A percentile compares a stretch with the other conserved stretches of the same genome.
Conservation (phyloP, 768 basidiomycete genomes). For the Candolleomyces aberdarensis region DNA sequence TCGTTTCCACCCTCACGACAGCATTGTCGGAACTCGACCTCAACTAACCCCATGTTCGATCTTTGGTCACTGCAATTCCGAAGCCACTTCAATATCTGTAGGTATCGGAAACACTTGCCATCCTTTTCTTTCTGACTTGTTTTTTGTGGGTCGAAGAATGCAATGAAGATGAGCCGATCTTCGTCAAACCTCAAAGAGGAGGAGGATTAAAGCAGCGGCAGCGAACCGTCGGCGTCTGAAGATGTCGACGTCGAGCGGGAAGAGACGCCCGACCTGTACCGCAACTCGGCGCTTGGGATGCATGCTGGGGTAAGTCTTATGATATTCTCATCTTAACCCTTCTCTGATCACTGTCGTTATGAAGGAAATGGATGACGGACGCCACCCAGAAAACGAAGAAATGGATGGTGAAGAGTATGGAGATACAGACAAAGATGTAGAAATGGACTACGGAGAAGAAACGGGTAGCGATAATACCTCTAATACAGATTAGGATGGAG, state of each 20-base stretch:
- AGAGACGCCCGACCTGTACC: constrained; percentile 91
- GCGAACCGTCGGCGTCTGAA: constrained; percentile 30
- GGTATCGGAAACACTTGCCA: constrained; percentile 24
- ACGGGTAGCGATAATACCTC: constrained; percentile 82
- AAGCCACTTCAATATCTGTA: constrained; percentile 88
- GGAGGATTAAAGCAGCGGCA: constrained; percentile 32
- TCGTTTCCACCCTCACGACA: constrained; percentile 83
- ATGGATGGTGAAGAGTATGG: constrained; percentile 81
- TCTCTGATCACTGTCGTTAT: constrained; percentile 3
- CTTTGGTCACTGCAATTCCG: constrained; percentile 79
- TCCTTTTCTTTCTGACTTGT: neutral
- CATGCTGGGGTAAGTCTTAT: constrained; percentile 71
- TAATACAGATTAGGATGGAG: constrained; percentile 66
- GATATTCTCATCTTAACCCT: neutral
- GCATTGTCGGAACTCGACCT: constrained; percentile 92
- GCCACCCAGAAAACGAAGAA: constrained; percentile 66
- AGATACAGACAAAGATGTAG: constrained; percentile 77
- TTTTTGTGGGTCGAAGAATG: constrained; percentile 78
- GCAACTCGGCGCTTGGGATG: constrained; percentile 96
- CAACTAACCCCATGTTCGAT: constrained; percentile 89
- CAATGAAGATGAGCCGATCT: constrained; percentile 95
- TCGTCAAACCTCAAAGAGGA: constrained; percentile 62
- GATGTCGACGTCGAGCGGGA: constrained; percentile 62
- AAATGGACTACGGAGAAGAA: constrained; percentile 85
- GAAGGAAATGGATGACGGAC: constrained; percentile 84